A percentile compares a stretch with the other conserved stretches of the same genome.
phyloP scores from a whole-genome alignment of 495 filamentous ascomycete species.

The Penicillium bovifimosum region DNA sequence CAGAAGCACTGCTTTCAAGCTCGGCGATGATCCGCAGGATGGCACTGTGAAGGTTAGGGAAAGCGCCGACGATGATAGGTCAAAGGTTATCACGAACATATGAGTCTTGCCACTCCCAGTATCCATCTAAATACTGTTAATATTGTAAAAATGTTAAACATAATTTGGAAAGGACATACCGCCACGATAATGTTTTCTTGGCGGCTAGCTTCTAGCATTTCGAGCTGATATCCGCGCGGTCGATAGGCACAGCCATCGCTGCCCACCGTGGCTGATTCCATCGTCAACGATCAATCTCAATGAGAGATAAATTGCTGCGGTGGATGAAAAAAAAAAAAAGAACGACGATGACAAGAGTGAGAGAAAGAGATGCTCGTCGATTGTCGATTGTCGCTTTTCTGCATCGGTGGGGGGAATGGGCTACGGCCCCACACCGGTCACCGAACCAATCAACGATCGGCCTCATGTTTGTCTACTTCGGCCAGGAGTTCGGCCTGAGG shows the following conservation, averaged over 20 bases:
- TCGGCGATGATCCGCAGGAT: constrained; percentile 70
- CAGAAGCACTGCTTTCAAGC: constrained; percentile 51
- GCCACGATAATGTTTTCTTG: constrained; percentile 77
- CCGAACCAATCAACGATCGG: too few relatives aligned
- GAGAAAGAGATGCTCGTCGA: too few relatives aligned
- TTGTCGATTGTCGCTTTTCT: not conserved
- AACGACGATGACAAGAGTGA: not conserved
- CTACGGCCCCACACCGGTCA: not conserved
- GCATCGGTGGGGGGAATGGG: not conserved
- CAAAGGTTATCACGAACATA: constrained; percentile 46
- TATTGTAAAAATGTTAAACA: too few relatives aligned
- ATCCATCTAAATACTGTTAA: constrained; percentile 61
- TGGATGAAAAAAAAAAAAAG: not conserved
- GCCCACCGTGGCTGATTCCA: not conserved
- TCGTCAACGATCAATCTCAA: not conserved
- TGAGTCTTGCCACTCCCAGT: constrained; percentile 91
- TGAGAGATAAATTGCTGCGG: not conserved
- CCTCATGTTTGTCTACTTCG: too few relatives aligned
- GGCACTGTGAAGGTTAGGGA: constrained; percentile 47
- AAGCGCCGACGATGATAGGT: not conserved
- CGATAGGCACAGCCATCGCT: constrained; percentile 18
- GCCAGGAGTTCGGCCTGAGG: too few relatives aligned
- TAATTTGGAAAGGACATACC: constrained; percentile 49
- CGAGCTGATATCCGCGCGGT: constrained; percentile 74
- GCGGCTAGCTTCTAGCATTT: constrained; percentile 85